phyloP scores from a whole-genome alignment of 768 basidiomycete species.

The Leccinum disarticulatum region DNA sequence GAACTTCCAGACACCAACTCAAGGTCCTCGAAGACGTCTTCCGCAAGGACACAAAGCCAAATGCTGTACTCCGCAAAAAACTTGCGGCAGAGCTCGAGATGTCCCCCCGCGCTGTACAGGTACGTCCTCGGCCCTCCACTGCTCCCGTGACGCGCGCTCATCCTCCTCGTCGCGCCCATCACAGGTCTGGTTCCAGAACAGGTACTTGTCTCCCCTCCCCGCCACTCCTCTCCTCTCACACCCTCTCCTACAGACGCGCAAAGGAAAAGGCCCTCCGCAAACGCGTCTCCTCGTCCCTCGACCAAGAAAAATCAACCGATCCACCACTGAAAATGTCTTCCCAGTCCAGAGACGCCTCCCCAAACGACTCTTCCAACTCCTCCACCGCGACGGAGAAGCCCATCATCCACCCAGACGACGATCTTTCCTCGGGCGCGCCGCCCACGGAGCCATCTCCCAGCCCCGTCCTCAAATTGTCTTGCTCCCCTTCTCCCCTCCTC shows the following conservation, averaged over 20 bases:
- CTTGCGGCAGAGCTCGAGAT: conserved; percentile 85
- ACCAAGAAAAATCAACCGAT: conserved; percentile 17
- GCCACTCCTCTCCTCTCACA: conserved; percentile 13
- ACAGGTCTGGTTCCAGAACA: conserved; percentile 91
- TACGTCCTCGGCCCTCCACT: conserved; percentile 38
- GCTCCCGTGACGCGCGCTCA: conserved; percentile 20
- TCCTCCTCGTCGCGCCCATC: conserved; percentile 18
- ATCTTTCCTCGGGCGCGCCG: conserved; percentile 4
- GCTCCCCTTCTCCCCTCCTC: conserved; percentile 16
- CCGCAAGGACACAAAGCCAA: conserved; percentile 88
- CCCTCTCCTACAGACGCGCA: conserved; percentile 55
- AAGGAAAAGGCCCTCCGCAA: conserved; percentile 74
- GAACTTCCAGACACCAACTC: conserved; percentile 87
- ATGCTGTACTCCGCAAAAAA: conserved; percentile 72
- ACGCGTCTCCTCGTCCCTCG: conserved; percentile 38
- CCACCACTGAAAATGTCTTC: conserved; percentile 13
- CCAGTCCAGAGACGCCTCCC: conserved; percentile 24
- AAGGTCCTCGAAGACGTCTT: conserved; percentile 88
- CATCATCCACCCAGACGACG: conserved; percentile 24
- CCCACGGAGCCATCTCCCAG: conserved; percentile 7
- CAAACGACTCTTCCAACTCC: conserved; percentile 32
- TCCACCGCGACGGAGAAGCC: conserved; percentile 43
- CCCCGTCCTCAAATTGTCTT: conserved; percentile 25
- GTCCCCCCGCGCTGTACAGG: conserved; percentile 95
- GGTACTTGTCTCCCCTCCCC: conserved; percentile 40